phyloP scores from a whole-genome alignment of 2,329 filamentous ascomycete genomes.

The Penicillium psychrosexuale region DNA sequence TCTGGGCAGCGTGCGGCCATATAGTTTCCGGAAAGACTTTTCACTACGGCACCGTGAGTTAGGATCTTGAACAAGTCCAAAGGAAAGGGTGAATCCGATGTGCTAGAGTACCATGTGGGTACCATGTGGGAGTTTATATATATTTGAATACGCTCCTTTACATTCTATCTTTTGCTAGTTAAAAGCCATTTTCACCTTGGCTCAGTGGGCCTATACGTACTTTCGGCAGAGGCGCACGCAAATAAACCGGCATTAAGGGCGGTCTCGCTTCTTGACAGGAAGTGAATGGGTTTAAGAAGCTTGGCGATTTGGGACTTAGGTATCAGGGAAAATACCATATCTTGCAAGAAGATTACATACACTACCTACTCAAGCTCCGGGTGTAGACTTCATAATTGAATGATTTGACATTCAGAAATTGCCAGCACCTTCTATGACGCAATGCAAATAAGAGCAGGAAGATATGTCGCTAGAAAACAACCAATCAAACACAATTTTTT shows the following conservation, averaged over 20 bases:
- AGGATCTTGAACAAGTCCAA: slow-evolving; percentile 19
- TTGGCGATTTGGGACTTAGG: slow-evolving; percentile 4
- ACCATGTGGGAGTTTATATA: too few relatives aligned
- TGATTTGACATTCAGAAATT: not conserved
- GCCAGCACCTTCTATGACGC: slow-evolving; percentile 11
- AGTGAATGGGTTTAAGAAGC: slow-evolving; percentile 1
- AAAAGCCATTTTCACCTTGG: not conserved
- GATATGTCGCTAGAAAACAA: slow-evolving; percentile 7
- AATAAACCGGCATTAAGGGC: not conserved
- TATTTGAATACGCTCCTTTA: not conserved
- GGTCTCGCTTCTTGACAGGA: slow-evolving; percentile 2
- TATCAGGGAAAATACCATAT: slow-evolving; percentile 1
- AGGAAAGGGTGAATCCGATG: slow-evolving; percentile 1
- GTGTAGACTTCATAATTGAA: not conserved
- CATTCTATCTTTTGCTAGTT: slow-evolving; percentile 1
- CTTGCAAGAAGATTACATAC: not conserved
- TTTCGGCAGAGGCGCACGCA: not conserved
- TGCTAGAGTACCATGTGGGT: not conserved
- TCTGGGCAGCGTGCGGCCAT: not conserved
- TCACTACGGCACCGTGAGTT: slow-evolving; percentile 7
- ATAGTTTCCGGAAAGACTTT: not conserved
- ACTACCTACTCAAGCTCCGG: too few relatives aligned
- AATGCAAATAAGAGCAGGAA: slow-evolving; percentile 7
- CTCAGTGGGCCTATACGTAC: not conserved
- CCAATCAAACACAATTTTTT: not conserved